Percentiles rank a stretch among this genome's conserved stretches.
These are phyloP conservation scores for Brasenia schreberi DNA, from an alignment of 164 flowering plant genomes.

Conservation along the genomic window DNA sequence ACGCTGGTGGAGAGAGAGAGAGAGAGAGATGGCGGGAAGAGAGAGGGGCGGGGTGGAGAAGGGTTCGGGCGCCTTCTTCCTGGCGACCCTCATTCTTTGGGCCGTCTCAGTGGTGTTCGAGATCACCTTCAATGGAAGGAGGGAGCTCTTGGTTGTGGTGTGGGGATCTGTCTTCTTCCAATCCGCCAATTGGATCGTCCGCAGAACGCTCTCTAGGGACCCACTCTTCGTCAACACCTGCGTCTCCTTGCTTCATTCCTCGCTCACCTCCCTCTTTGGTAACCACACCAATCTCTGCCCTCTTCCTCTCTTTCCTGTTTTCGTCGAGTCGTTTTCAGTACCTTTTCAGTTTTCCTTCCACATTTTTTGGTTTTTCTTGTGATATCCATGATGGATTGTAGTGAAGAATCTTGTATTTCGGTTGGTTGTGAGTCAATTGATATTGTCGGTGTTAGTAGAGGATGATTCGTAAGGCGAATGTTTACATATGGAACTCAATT, in stretches of 20 bases:
- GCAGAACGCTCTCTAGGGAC: constrained; percentile 42
- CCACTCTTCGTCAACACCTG: constrained; percentile 79
- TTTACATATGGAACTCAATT: too few species aligned
- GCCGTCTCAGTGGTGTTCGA: constrained; percentile 59
- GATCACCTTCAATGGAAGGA: constrained; percentile 45
- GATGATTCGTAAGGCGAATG: too few species aligned
- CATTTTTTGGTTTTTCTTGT: too few species aligned
- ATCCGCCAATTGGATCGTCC: constrained; percentile 56
- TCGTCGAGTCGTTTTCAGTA: neutral
- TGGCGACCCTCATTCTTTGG: constrained; percentile 80
- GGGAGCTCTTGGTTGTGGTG: constrained; percentile 39
- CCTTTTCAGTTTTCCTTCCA: too few species aligned
- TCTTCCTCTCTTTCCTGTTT: neutral
- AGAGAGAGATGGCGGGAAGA: neutral
- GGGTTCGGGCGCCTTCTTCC: constrained; percentile 33
- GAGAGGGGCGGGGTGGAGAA: constrained; percentile 7
- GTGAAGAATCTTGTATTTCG: too few species aligned
- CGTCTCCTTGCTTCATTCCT: constrained; percentile 82
- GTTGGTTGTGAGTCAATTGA: too few species aligned
- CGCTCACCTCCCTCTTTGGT: constrained; percentile 70
- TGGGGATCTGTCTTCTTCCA: constrained; percentile 61
- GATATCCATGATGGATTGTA: too few species aligned
- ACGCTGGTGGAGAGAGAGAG: neutral
- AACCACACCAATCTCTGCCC: neutral
- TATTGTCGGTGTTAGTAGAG: too few species aligned